phyloP scores from a whole-genome alignment of 495 filamentous ascomycete genomes.

The Hypoxylon lenormandii region DNA sequence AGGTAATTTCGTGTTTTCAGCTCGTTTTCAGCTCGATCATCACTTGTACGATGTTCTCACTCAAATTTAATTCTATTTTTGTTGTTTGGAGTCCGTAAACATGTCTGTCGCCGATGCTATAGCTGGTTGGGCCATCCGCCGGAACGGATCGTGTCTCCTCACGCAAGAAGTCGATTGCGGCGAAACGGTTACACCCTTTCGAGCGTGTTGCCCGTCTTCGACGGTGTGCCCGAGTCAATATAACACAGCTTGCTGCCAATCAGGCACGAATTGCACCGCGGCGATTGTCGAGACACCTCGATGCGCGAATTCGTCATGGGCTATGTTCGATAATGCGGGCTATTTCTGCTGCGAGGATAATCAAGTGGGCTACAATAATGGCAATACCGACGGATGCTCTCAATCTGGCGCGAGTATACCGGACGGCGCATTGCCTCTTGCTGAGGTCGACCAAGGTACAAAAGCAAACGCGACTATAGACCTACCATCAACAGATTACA shows the following conservation, averaged over 20 bases:
- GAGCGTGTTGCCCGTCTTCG: conserved; percentile 37
- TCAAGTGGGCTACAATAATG: conserved; percentile 28
- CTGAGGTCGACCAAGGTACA: conserved; percentile 35
- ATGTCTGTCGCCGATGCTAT: background rate
- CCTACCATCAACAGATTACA: background rate
- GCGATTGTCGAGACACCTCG: conserved; percentile 20
- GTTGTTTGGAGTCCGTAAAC: background rate
- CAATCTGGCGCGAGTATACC: conserved; percentile 19
- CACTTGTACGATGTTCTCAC: background rate
- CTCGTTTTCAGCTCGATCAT: background rate
- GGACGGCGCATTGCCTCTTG: conserved; percentile 30
- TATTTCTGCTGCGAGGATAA: conserved; percentile 38
- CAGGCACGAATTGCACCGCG: conserved; percentile 30
- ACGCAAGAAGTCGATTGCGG: conserved; percentile 34
- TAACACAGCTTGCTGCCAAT: conserved; percentile 32
- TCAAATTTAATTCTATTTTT: background rate
- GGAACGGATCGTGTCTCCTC: conserved; percentile 15
- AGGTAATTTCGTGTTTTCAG: background rate
- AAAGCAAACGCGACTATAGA: background rate
- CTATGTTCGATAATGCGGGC: conserved; percentile 37
- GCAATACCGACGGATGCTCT: conserved; percentile 30
- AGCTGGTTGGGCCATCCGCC: conserved; percentile 43
- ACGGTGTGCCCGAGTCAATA: conserved; percentile 32
- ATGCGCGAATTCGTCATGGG: conserved; percentile 38
- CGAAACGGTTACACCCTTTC: conserved; percentile 11